These are phyloP conservation scores for Esteya vermicola DNA, from an alignment of 2,329 filamentous ascomycete genomes.

Conservation along the genomic window DNA sequence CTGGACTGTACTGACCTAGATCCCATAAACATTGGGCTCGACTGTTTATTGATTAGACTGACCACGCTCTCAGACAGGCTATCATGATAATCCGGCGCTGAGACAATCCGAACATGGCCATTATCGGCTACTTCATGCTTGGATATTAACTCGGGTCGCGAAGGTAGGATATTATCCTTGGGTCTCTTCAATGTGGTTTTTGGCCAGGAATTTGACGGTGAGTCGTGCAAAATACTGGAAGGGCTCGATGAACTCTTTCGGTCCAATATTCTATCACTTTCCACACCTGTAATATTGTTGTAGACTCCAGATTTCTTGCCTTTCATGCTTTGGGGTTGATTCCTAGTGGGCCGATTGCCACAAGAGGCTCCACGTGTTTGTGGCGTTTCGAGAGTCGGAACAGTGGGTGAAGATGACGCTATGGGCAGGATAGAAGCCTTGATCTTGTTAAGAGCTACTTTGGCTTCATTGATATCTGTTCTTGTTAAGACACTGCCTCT, in stretches of 20 bases:
- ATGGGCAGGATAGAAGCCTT: too few relatives aligned
- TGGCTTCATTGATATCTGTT: constrained; percentile 25
- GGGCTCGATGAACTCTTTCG: constrained; percentile 14
- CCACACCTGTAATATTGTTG: constrained; percentile 19
- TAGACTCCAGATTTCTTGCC: constrained; percentile 13
- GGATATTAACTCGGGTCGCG: background rate
- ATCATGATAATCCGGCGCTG: too few relatives aligned
- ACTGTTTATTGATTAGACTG: constrained; percentile 6
- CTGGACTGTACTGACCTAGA: constrained; percentile 19
- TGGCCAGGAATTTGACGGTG: constrained; percentile 18
- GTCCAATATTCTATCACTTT: too few relatives aligned
- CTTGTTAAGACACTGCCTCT: constrained; percentile 19
- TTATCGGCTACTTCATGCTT: too few relatives aligned
- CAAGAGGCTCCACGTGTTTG: too few relatives aligned
- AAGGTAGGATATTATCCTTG: constrained; percentile 12
- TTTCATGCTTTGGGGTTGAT: too few relatives aligned
- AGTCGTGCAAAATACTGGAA: constrained; percentile 12
- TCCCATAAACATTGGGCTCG: constrained; percentile 13
- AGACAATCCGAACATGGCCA: too few relatives aligned
- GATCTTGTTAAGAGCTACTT: constrained; percentile 27
- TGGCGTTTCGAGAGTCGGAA: too few relatives aligned
- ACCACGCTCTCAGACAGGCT: constrained; percentile 2
- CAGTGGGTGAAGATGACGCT: too few relatives aligned
- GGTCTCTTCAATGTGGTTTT: constrained; percentile 17
- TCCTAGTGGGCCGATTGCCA: too few relatives aligned